Evolutionary conservation across 345 rosid species (phyloP), one percentile per base, ranked within the genome.

Genomic region (Eucalyptus viminalis): DNA sequence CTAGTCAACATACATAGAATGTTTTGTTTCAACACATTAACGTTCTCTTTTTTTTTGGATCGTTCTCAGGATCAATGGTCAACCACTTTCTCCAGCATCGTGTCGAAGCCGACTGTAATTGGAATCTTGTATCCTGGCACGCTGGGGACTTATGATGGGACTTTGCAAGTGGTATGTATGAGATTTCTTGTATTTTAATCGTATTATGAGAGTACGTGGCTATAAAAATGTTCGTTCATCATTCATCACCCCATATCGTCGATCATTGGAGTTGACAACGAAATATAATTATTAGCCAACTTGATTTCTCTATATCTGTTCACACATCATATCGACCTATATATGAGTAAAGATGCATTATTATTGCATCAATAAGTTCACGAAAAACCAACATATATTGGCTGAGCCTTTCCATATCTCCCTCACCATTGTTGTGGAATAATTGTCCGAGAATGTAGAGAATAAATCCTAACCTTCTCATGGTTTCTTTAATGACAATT

Each of bases 111-210:
- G 86, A 86, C 90, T 29, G 8, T 89, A 19, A n/a, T 95, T 19
- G 93, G 93, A 86, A 88, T 91, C 44, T 14, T 94, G 83, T 91
- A 92, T 24, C 83, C 89, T 2, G 91, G 94, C 80, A 88, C 25
- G 17, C 90, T 72, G 4, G 89, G 90, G 47, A 93, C 45, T 86
- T 89, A 89, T 49, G 85, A 93, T 51, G 96, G 92, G 24, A 86
- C 88, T 80, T 37, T 94, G 47, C 92, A 91, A 93, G 92, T 95
- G 95, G 97, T 95, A 95, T 87, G 62, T 44, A 83, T 86, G 45
- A 19, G 24, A 29, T 58, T n/a, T 40, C 44, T n/a, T 31, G 31
- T 11, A 24, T 51, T 54, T 29, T 80, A 21, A 31, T 69, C 37
- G 16, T 40, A 76, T 40, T 37, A 21, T 53, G 87, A 49, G 37